phyloP scores from a whole-genome alignment of 805 yeast genomes.

The Candida alai region DNA sequence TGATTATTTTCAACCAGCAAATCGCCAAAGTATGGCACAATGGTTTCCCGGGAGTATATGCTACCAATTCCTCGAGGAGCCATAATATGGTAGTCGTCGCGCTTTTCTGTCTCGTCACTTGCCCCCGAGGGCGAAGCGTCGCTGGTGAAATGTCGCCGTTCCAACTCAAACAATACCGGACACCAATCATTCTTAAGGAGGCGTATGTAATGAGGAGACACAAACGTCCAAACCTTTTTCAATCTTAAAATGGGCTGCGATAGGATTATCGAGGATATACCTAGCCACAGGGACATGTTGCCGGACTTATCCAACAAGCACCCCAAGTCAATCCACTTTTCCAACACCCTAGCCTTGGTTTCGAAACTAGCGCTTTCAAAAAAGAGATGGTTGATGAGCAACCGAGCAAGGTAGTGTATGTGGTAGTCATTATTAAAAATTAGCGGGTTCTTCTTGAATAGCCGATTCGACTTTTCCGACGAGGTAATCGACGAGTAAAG shows the following conservation, averaged over 20 bases:
- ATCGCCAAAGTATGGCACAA: constrained; percentile 90
- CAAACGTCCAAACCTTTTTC: constrained; percentile 68
- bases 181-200: constrained; percentile 82
- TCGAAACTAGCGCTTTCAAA: constrained; percentile 37
- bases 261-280: constrained; percentile 78
- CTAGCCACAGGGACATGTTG: constrained; percentile 93
- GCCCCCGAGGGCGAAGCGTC: background rate
- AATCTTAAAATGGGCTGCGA: constrained; percentile 79
- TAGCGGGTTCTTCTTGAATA: constrained; percentile 65
- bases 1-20: constrained; percentile 22
- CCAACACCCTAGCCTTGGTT: constrained; percentile 60
- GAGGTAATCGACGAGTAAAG: constrained; percentile 43
- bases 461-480: constrained; percentile 12
- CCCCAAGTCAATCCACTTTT: constrained; percentile 85
- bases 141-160: constrained; percentile 54
- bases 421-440: constrained; percentile 64
- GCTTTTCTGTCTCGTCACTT: constrained; percentile 20
- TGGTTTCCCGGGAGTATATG: constrained; percentile 67
- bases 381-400: constrained; percentile 68
- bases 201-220: constrained; percentile 55
- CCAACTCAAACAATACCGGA: constrained; percentile 85
- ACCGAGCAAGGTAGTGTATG: constrained; percentile 73
- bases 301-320: constrained; percentile 72
- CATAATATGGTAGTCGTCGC: constrained; percentile 58
- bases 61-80: constrained; percentile 87